Evolutionary conservation across 140 eudicot species (phyloP), one percentile per base, ranked within the genome.

Genomic region (Flaveria floridana): DNA sequence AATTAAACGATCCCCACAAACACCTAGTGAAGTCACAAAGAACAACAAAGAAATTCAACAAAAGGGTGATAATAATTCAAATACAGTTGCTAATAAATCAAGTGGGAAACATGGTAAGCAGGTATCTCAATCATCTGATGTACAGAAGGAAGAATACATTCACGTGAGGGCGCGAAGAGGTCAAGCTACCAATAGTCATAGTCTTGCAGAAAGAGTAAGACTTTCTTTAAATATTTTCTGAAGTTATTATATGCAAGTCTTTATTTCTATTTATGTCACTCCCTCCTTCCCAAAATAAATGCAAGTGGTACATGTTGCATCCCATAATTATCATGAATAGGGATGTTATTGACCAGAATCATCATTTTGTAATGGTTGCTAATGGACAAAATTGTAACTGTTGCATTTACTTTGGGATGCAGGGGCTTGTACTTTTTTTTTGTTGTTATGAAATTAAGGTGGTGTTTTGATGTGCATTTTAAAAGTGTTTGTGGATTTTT

Each of bases 181-280:
- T 21, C 99, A 90, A 85, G 97, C 99, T 48, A 94, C 99, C 64
- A 94, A 88, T 83, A 94, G 99, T 85, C 99, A 94, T 77, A 94
- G 99, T 87, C 96, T 94, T 65, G 99, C 99, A 71, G 99, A 94
- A 73, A 90, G 99, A 80, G 99, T 91, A 87, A 73, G 82, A 68
- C 59, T 19, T 65, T 37, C 16, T 0, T 37, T 42, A n/a, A 16
- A 34, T 11, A 10, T 4, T 16, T 65, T 68, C 6, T 19, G 57
- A 46, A 37, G 46, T 44, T 68, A 19, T 78, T 74, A 48, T 9
- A 11, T 68, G 44, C 15, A 2, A 52, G 23, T 18, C 23, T 23
- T 46, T 65, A 64, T 65, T 47, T 47, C 20, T 23, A 41, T 65
- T 65, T 39, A 65, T 39, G 52, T 65, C 20, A 63, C 21, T 61